Evolutionary conservation across 306 rosid genomes (phyloP).

Genomic region (Cicer judaicum): DNA sequence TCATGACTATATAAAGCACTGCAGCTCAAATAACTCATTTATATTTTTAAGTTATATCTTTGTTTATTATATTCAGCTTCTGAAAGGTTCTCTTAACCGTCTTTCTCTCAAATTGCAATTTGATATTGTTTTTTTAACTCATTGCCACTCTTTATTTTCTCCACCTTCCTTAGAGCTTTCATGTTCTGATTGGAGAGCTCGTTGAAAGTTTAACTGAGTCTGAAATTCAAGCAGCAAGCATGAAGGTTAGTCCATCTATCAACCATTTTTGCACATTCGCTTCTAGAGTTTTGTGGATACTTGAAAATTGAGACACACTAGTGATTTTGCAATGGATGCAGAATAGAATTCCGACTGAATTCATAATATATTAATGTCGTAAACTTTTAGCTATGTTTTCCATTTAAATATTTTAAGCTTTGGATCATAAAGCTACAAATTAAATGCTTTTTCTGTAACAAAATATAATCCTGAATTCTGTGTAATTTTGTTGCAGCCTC

Average conservation of each 20-base stretch:
- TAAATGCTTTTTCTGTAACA: background rate
- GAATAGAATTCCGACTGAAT: background rate
- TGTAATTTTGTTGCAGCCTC: conserved; percentile 57
- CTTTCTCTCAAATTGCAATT: conserved; percentile 8
- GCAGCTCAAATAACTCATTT: conserved; percentile 32
- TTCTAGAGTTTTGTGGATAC: conserved; percentile 12
- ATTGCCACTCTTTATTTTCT: conserved; percentile 33
- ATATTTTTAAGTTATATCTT: background rate
- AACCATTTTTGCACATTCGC: conserved; percentile 24
- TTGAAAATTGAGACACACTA: background rate
- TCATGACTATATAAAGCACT: background rate
- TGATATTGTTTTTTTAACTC: conserved; percentile 14
- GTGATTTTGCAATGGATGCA: conserved; percentile 1
- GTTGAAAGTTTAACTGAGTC: conserved; percentile 55
- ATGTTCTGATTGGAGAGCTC: conserved; percentile 65
- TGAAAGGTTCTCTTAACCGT: background rate
- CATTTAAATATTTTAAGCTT: conserved; percentile 6
- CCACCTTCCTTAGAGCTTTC: conserved; percentile 59
- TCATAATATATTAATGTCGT: background rate
- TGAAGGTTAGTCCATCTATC: conserved; percentile 57
- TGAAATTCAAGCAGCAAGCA: conserved; percentile 55
- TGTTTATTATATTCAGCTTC: conserved; percentile 21
- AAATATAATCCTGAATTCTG: conserved; percentile 16
- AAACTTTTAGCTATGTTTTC: conserved; percentile 25
- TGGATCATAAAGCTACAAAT: conserved; percentile 11